Percentiles rank a stretch among this genome's conserved stretches.
phyloP scores from a whole-genome alignment of 2,329 filamentous ascomycete genomes.

The Fusarium sp. region DNA sequence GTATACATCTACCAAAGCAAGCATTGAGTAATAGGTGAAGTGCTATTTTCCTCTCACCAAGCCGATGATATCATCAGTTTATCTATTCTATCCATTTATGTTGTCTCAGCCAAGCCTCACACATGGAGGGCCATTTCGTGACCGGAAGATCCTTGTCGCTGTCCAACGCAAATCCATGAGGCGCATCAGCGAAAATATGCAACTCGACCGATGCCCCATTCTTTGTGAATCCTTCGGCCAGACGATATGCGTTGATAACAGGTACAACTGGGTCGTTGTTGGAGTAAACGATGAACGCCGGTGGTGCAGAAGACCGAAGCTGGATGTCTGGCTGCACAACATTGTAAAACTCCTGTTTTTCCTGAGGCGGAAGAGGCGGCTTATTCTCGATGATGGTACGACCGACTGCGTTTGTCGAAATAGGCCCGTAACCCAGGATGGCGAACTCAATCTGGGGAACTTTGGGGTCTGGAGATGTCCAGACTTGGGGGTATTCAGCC shows the following conservation, averaged over 20 bases:
- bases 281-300: constrained; percentile 40
- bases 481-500: constrained; percentile 36
- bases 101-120: constrained; percentile 40
- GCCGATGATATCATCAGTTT: neutral
- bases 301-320: constrained; percentile 25
- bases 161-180: constrained; percentile 42
- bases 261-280: constrained; percentile 44
- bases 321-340: constrained; percentile 40
- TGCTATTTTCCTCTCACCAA: too few species aligned
- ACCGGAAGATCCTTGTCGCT: constrained; percentile 31
- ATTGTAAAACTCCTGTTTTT: constrained; percentile 42
- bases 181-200: constrained; percentile 42
- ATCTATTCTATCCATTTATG: constrained; percentile 20
- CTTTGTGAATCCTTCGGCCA: constrained; percentile 32
- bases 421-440: constrained; percentile 40
- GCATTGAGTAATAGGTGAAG: too few species aligned
- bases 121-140: constrained; percentile 39
- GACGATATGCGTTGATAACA: constrained; percentile 38
- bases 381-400: constrained; percentile 41
- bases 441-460: constrained; percentile 30
- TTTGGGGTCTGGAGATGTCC: constrained; percentile 32
- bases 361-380: constrained; percentile 32
- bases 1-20: too few species aligned
- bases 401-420: constrained; percentile 40
- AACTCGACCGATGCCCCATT: constrained; percentile 33